Evolutionary conservation across 208 protist species (phyloP).

Genomic region (Leishmania aethiopica): DNA sequence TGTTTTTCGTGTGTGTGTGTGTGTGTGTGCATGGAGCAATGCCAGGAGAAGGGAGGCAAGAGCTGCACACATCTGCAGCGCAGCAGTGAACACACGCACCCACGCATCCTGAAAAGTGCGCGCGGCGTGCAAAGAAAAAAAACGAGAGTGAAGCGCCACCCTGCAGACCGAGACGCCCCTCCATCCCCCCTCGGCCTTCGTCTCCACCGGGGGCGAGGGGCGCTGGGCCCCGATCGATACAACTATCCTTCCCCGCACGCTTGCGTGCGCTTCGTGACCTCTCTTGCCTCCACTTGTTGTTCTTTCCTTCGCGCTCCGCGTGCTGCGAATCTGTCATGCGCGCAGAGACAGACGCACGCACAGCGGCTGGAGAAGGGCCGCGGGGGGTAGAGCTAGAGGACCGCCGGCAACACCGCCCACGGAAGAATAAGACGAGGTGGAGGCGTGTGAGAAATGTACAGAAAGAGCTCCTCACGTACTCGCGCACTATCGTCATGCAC

Average conservation of each 20-base stretch:
- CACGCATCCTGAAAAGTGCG: not conserved
- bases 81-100: not conserved
- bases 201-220: not conserved
- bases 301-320: not conserved
- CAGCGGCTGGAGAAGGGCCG: not conserved
- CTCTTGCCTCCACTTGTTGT: not conserved
- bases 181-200: not conserved
- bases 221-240: not conserved
- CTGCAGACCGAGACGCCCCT: not conserved
- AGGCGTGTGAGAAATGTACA: not conserved
- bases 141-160: not conserved
- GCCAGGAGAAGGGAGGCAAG: not conserved
- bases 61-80: not conserved
- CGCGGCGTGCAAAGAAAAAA: not conserved
- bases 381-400: not conserved
- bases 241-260: not conserved
- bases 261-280: not conserved
- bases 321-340: not conserved
- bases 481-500: not conserved
- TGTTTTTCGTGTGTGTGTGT: not conserved
- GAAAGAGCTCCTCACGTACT: not conserved
- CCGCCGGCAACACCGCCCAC: not conserved
- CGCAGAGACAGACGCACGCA: not conserved
- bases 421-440: not conserved
- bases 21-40: constrained; percentile 2